Evolutionary conservation across 164 flowering plant species (phyloP).

Genomic region (Pachysandra terminalis): DNA sequence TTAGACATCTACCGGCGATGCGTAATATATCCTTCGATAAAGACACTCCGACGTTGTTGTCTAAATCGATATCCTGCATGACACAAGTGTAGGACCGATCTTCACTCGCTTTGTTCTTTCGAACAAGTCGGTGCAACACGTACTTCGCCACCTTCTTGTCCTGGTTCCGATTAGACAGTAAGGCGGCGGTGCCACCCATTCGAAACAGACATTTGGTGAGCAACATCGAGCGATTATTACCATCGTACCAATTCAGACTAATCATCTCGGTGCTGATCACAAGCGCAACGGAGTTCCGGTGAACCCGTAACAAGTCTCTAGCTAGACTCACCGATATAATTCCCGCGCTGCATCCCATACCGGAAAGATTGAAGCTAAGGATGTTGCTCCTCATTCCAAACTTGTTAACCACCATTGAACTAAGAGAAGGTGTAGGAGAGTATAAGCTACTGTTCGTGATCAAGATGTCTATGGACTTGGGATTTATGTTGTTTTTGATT

Average conservation of each 20-base stretch:
- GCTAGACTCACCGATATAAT: slow-evolving; percentile 28
- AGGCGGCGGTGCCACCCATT: slow-evolving; percentile 41
- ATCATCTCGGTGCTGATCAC: slow-evolving; percentile 36
- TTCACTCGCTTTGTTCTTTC: slow-evolving; percentile 27
- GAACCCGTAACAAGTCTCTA: slow-evolving; percentile 24
- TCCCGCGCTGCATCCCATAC: slow-evolving; percentile 49
- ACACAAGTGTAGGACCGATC: slow-evolving; percentile 27
- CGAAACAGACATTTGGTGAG: slow-evolving; percentile 40
- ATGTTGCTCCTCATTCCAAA: slow-evolving; percentile 32
- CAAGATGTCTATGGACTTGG: slow-evolving; percentile 29
- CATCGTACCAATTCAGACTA: slow-evolving; percentile 28
- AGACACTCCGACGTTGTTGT: slow-evolving; percentile 26
- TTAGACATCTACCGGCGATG: slow-evolving; percentile 33
- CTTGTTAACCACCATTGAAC: slow-evolving; percentile 24
- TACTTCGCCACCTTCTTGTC: slow-evolving; percentile 34
- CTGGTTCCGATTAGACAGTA: slow-evolving; percentile 27
- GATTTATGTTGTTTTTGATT: slow-evolving; percentile 15
- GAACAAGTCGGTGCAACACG: slow-evolving; percentile 27
- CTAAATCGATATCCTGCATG: slow-evolving; percentile 27
- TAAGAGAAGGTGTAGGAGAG: slow-evolving; percentile 33
- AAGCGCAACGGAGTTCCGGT: slow-evolving; percentile 24
- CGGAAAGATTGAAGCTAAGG: slow-evolving; percentile 35
- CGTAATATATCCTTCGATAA: slow-evolving; percentile 23
- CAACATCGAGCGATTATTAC: slow-evolving; percentile 36
- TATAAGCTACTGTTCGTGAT: slow-evolving; percentile 18